Base-by-base conservation (phyloP, 2,329 filamentous ascomycete genomes). In the Lasiodiplodia gonubiensis region DNA sequence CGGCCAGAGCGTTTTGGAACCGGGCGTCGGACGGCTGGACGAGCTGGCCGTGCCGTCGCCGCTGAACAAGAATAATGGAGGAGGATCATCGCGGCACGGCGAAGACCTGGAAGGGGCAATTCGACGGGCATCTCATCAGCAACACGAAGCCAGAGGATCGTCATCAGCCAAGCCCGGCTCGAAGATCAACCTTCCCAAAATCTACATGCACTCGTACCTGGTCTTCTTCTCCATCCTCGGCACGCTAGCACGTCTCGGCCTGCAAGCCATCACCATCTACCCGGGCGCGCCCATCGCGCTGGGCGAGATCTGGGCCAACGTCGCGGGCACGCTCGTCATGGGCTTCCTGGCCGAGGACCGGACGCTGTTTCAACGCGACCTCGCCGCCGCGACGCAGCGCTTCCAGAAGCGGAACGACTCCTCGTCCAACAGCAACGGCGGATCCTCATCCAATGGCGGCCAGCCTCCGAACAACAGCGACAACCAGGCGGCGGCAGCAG, bases 201-300 rank as follows among this genome's bases (percentile, higher is more conserved):
- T 82, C 12, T 83, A 93, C 79, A 93, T 89, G 1, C 76, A 93
- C 69, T 93, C 92, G 0, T 92, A 97, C 78, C 86, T 97, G 27
- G 83, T 96, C 69, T 85, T 97, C 75, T 97, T 97, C 79, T 89
- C 94, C 21, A 85, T 97, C 21, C 80, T 94, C 51, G 94, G 94
- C 42, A 95, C 93, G 0, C 85, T 97, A 30, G 92, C 93, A 0
- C 88, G 94, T 10, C 81, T 97, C 0, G 94, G 93, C 3, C 81
- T 97, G 8, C 88, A 93, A 74, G 89, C 90, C 52, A 80, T 97
- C 64, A 95, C 93, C 0, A 87, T 85, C 67, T 97, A 96, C 76
- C 89, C 91, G 1, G 90, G 90, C 39, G 57, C 30, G 88, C 93
- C 93, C 0, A 82, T 95, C 27, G 82, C 87, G 4, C 94, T 92